Evolutionary conservation across 805 yeast genomes (phyloP), one percentile per base, ranked within the genome.

Genomic region (Lipomyces spencermartinsiae): DNA sequence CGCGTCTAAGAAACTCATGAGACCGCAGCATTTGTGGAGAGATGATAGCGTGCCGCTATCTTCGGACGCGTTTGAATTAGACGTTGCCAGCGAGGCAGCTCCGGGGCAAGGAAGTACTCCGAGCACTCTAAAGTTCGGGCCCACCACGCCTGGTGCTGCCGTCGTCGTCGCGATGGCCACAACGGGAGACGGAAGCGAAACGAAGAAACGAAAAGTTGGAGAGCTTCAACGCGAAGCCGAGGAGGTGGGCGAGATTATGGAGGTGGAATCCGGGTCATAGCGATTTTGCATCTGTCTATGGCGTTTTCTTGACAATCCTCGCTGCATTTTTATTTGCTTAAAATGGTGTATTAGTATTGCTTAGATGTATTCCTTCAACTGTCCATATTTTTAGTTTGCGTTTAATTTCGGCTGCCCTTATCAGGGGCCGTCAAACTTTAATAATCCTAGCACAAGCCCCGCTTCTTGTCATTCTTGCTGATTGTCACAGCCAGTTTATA

Each of bases 11-110:
- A 70, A 72, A 33, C 66, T 68, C 33, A 77, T 77, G 79, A 72
- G 80, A 19, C 80, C 80, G 4, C 65, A 68, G n/a, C 63, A 67
- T 51, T 66, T 73, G n/a, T 77, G 80, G 80, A 55, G 67, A 22
- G 64, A 54, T 4, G 58, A 46, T 22, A 59, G 54, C 33, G 25
- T 43, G 35, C 53, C 63, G 22, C 31, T 63, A 12, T 14, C 49
- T 5, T 62, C 66, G 8, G 58, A 59, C 37, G 69, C 69, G 7
- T 59, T 66, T 46, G 65, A 66, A 33, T 33, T 66, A n/a, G 69
- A 66, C 33, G 69, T 62, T 3, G 62, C 57, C 1, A 62, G 61
- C 14, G 68, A 61, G 12, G 6, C 59, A 4, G 49, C 2, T 6
- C 8, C 14, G 46, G 31, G 9, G 29, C 46, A 14, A 19, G 49